Percentiles rank a stretch among this genome's conserved stretches.
These are phyloP conservation scores for Diaporthe sp. DNA, from an alignment of 2,329 filamentous ascomycete species.

Conservation along the genomic window DNA sequence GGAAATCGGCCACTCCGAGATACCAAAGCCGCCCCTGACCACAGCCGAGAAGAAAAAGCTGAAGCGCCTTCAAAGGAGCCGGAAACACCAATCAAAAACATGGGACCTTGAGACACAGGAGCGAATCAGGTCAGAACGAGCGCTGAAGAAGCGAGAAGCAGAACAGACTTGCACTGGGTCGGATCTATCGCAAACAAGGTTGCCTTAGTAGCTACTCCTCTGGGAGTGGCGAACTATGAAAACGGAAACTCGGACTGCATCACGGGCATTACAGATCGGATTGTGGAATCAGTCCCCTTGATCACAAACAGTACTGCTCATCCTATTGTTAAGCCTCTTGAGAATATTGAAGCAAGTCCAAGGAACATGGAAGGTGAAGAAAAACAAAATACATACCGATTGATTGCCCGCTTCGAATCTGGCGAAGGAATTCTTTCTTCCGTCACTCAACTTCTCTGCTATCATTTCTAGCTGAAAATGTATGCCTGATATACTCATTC, in stretches of 20 bases:
- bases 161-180: not conserved
- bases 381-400: too few relatives aligned
- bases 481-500: too few relatives aligned
- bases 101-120: constrained; percentile 17
- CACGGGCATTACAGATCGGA: not conserved
- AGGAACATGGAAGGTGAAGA: too few relatives aligned
- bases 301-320: too few relatives aligned
- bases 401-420: too few relatives aligned
- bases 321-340: too few relatives aligned
- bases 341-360: too few relatives aligned
- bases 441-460: too few relatives aligned
- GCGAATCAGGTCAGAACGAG: constrained; percentile 3
- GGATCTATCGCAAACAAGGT: not conserved
- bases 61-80: not conserved
- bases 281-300: too few relatives aligned
- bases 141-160: not conserved
- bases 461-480: too few relatives aligned
- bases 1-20: constrained; percentile 1
- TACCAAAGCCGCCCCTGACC: not conserved
- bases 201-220: not conserved
- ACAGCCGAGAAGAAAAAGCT: constrained; percentile 2
- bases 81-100: constrained; percentile 6
- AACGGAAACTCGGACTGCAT: not conserved
- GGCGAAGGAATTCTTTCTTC: too few relatives aligned
- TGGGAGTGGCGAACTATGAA: not conserved